phyloP scores from a whole-genome alignment of 192 early-diverging fungal genomes.

The Entomortierella chlamydospora region DNA sequence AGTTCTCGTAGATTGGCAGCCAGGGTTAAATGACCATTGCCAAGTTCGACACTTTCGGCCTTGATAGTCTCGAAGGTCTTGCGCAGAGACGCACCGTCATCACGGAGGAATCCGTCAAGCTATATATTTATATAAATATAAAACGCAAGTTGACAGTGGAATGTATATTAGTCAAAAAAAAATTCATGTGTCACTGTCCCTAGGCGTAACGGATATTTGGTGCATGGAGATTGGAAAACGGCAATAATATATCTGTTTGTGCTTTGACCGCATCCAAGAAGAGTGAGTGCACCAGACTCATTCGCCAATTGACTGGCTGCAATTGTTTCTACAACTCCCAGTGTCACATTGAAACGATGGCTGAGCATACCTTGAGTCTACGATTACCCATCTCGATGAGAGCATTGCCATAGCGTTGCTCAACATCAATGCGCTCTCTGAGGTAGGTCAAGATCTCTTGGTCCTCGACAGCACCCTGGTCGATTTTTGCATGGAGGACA shows the following conservation, averaged over 20 bases:
- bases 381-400: conserved; percentile 48
- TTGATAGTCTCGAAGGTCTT: conserved; percentile 63
- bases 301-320: too few relatives aligned
- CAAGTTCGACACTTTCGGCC: conserved; percentile 54
- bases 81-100: conserved; percentile 66
- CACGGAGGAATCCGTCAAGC: conserved; percentile 61
- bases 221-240: too few relatives aligned
- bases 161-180: too few relatives aligned
- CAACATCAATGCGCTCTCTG: conserved; percentile 60
- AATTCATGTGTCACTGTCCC: too few relatives aligned
- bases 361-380: conserved; percentile 35
- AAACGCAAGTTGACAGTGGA: not conserved
- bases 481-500: conserved; percentile 63
- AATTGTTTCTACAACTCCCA: too few relatives aligned
- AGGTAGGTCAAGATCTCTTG: conserved; percentile 66
- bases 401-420: conserved; percentile 56
- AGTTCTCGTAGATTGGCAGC: conserved; percentile 55
- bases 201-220: too few relatives aligned
- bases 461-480: conserved; percentile 65
- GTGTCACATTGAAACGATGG: too few relatives aligned
- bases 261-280: too few relatives aligned
- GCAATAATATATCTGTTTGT: too few relatives aligned
- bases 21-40: conserved; percentile 56
- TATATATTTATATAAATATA: conserved; percentile 4
- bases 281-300: too few relatives aligned